phyloP scores from a whole-genome alignment of 2,329 filamentous ascomycete species.

The Neurospora crassa region DNA sequence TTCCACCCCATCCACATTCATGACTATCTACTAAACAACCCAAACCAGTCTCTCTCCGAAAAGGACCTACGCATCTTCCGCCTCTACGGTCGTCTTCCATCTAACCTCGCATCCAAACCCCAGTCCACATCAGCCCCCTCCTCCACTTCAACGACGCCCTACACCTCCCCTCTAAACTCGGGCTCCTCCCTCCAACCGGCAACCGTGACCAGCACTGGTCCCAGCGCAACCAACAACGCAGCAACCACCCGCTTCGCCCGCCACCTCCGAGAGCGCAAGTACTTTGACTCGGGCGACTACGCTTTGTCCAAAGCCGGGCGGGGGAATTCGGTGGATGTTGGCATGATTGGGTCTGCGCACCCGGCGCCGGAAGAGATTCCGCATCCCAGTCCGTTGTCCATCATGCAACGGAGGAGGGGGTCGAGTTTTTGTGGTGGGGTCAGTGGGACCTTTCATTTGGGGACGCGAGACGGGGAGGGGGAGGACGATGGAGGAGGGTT shows the following conservation, averaged over 20 bases:
- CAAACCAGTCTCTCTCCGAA: constrained; percentile 65
- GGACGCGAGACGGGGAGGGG: not conserved
- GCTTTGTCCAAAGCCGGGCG: constrained; percentile 94
- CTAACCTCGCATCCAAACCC: not conserved
- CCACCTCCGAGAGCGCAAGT: constrained; percentile 97
- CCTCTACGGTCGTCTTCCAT: constrained; percentile 88
- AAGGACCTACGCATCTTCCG: constrained; percentile 94
- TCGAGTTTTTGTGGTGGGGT: not conserved
- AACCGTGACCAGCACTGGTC: not conserved
- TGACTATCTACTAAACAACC: not conserved
- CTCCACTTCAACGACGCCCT: constrained; percentile 5
- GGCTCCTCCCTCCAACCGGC: not conserved
- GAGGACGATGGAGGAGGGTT: not conserved
- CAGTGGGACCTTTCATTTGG: not conserved
- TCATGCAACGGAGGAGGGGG: not conserved
- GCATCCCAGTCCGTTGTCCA: constrained; percentile 32
- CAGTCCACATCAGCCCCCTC: constrained; percentile 55
- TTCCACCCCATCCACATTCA: not conserved
- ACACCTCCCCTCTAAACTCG: not conserved
- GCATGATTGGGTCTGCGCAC: constrained; percentile 84
- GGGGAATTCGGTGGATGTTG: constrained; percentile 82
- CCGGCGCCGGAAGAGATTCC: constrained; percentile 90
- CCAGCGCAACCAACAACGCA: not conserved
- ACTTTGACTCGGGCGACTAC: constrained; percentile 93
- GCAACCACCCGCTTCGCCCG: constrained; percentile 63